phyloP scores from a whole-genome alignment of 371 early-diverging fungal genomes.

The Apophysomyces trapeziformis region DNA sequence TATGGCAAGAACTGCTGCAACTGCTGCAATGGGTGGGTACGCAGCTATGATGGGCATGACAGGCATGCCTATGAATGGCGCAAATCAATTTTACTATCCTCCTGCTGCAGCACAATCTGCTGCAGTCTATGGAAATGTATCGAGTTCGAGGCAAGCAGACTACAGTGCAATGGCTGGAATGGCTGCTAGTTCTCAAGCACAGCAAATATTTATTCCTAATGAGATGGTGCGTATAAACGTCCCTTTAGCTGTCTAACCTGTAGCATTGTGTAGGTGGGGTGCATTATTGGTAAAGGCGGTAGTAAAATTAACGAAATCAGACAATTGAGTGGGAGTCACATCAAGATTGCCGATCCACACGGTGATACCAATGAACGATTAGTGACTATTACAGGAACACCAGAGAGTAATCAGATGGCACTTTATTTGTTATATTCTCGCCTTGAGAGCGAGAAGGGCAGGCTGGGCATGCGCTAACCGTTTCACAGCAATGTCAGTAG shows the following conservation, averaged over 20 bases:
- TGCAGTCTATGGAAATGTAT: conserved; percentile 21
- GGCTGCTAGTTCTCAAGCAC: conserved; percentile 55
- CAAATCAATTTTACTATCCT: conserved; percentile 41
- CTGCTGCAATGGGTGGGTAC: conserved; percentile 38
- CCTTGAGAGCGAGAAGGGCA: conserved; percentile 76
- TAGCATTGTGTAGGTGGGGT: conserved; percentile 58
- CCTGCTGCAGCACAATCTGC: conserved; percentile 28
- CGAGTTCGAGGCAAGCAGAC: conserved; percentile 27
- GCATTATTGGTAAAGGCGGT: conserved; percentile 90
- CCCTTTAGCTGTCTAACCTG: not conserved
- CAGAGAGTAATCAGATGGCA: conserved; percentile 82
- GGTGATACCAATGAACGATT: conserved; percentile 70
- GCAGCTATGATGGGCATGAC: conserved; percentile 44
- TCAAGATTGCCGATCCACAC: conserved; percentile 74
- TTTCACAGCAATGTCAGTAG: not conserved
- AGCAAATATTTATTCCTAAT: conserved; percentile 84
- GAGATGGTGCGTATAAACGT: conserved; percentile 61
- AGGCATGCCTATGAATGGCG: conserved; percentile 43
- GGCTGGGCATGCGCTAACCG: conserved; percentile 39
- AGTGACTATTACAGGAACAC: conserved; percentile 82
- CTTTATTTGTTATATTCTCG: conserved; percentile 78
- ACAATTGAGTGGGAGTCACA: conserved; percentile 75
- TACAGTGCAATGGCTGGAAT: conserved; percentile 32
- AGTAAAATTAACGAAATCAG: conserved; percentile 85
- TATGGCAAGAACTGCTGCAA: conserved; percentile 22